Evolutionary conservation across 768 basidiomycete species (phyloP).

Genomic region (Russula griseocarnosa): DNA sequence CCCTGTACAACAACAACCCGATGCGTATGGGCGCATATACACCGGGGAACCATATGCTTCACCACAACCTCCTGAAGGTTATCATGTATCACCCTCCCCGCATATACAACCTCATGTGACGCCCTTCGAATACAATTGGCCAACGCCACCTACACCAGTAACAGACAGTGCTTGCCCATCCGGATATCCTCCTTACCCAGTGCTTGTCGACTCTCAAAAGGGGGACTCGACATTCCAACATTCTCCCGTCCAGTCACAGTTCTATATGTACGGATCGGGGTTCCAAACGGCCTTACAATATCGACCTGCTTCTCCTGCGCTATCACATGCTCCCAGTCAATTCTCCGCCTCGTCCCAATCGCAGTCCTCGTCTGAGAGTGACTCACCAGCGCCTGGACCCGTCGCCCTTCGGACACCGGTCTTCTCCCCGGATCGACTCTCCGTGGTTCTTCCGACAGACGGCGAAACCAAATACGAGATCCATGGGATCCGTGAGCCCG

Average conservation of each 20-base stretch:
- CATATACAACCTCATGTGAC: constrained; percentile 10
- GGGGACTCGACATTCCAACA: constrained; percentile 16
- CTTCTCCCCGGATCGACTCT: constrained; percentile 16
- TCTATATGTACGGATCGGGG: constrained; percentile 12
- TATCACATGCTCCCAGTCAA: constrained; percentile 24
- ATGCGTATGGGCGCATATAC: constrained; percentile 18
- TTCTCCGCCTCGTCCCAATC: constrained; percentile 24
- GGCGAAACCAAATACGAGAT: constrained; percentile 18
- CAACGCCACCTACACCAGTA: background rate
- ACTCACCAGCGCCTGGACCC: constrained; percentile 21
- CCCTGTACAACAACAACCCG: constrained; percentile 16
- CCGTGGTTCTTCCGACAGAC: constrained; percentile 17
- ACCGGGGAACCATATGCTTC: constrained; percentile 10
- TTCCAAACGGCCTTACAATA: constrained; percentile 12
- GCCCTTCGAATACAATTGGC: constrained; percentile 20
- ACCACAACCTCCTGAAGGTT: constrained; percentile 12
- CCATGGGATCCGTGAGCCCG: constrained; percentile 13
- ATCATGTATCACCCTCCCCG: constrained; percentile 15
- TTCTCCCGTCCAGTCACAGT: constrained; percentile 15
- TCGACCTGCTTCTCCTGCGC: constrained; percentile 22
- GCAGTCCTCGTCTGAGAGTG: constrained; percentile 26
- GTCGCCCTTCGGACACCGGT: constrained; percentile 19
- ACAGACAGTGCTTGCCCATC: constrained; percentile 17
- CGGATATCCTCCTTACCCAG: constrained; percentile 18
- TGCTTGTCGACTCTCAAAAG: constrained; percentile 13